Base-by-base conservation (phyloP, 176 grass and related monocot species). In the Tillandsia leiboldiana region DNA sequence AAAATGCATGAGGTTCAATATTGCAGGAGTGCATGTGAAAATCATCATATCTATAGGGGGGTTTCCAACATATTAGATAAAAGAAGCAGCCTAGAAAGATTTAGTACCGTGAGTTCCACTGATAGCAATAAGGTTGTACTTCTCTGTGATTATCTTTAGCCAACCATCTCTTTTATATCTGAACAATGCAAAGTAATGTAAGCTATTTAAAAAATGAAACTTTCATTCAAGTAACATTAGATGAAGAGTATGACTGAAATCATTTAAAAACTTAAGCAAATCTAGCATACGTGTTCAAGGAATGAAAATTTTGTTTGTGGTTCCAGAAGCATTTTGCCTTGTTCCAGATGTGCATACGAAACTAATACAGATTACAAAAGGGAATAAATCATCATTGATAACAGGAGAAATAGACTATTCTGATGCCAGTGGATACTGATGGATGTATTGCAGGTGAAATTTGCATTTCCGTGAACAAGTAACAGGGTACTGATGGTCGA, bases 131-230 rank as follows among this genome's bases (percentile, higher is more conserved):
- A 72, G 51, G 15, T 57, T 72, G 70, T 59, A 59, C 13, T 58
- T 72, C 4, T 57, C 70, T 20, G 70, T 72, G 7, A 58, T 57
- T 56, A n/a, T 72, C 28, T 42, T 72, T 3, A 72, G 53, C 70
- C 70, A 72, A 72, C 33, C 51, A 72, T 57, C 52, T 42, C 70
- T n/a, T 53, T 72, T 72, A 33, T 58, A 72, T 57, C 70, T 72
- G 27, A 72, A 59, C 24, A 58, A 59, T 59, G 23, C 9, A 58
- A 48, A 11, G 26, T 59, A 72, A 58, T 17, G 14, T 59, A 59
- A 18, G 15, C 54, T 59, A 47, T 48, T 17, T 59, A 8, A 59
- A 59, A 18, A 59, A 59, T 8, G n/a, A 59, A 17, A 59, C 54
- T 59, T 17, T 4, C 54, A 59, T 59, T 59, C 54, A 59, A 22